Evolutionary conservation across 2,329 filamentous ascomycete genomes (phyloP).

Genomic region (Coniochaeta sp.): DNA sequence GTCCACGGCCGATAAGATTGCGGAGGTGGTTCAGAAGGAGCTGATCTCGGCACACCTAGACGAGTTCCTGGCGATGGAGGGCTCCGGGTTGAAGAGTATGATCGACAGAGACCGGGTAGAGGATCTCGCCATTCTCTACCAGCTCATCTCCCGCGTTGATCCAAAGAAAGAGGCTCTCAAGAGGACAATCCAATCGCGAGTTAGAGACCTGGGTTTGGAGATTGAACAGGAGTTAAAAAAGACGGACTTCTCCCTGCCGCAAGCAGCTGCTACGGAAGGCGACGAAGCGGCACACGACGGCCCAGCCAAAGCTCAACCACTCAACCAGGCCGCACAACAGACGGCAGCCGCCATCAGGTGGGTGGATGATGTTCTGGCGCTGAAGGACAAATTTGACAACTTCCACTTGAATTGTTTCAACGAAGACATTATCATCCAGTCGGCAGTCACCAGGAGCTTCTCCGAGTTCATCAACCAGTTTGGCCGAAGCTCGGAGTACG

Average conservation of each 20-base stretch:
- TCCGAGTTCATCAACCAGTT: conserved; percentile 93
- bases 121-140: conserved; percentile 75
- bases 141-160: conserved; percentile 72
- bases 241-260: conserved; percentile 40
- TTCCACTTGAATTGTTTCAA: conserved; percentile 69
- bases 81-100: conserved; percentile 81
- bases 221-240: conserved; percentile 65
- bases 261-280: conserved; percentile 30
- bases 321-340: conserved; percentile 62
- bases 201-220: conserved; percentile 72
- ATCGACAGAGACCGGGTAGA: conserved; percentile 78
- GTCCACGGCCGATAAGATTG: conserved; percentile 65
- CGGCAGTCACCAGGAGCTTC: conserved; percentile 78
- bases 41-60: conserved; percentile 71
- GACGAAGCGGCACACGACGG: conserved; percentile 38
- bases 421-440: conserved; percentile 70
- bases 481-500: conserved; percentile 75
- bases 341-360: conserved; percentile 86
- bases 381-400: conserved; percentile 86
- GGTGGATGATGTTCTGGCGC: conserved; percentile 80
- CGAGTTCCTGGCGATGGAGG: conserved; percentile 78
- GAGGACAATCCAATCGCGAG: conserved; percentile 62
- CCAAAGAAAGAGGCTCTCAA: conserved; percentile 63
- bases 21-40: conserved; percentile 69
- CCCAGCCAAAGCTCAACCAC: conserved; percentile 30